Base-by-base conservation (phyloP, 306 rosid genomes). In the Cucurbita moschata region DNA sequence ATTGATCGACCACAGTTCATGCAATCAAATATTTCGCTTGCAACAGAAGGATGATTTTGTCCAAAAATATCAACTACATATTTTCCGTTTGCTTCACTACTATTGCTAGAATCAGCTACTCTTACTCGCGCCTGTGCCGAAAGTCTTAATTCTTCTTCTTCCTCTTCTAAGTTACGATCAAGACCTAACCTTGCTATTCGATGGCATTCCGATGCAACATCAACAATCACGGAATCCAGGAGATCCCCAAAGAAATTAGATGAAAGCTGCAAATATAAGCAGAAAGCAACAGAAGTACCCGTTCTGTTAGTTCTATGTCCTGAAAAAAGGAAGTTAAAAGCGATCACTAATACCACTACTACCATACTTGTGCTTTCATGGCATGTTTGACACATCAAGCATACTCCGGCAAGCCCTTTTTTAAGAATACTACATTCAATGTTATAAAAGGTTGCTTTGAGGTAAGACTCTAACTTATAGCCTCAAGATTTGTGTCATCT, bases 181-280 rank as follows among this genome's bases (percentile, higher is more conserved):
- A 95, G 99, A 8, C 96, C 96, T 61, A 95, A 78, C 83, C 83
- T 86, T 46, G 97, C 96, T 79, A 91, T 83, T 76, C 99, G 88
- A 61, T 95, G 99, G 77, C 88, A 95, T 77, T 95, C 99, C 14
- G 97, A 95, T 82, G 99, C 97, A 79, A 95, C 93, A 55, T 95
- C 99, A 82, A 80, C 91, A 64, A 91, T 89, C 73, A 89, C 81
- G 47, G 99, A 89, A 79, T 95, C 99, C 2, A 95, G 97, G 50
- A 95, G 92, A 85, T 85, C 96, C 78, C 69, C 80, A 73, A 95
- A 89, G 76, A 89, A 74, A 77, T 87, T 84, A 79, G 95, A 84
- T 43, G 92, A 72, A 68, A 91, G 80, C 99, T 95, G 91, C 85
- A 90, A 49, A 84, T 52, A 76, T 30, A 21, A 73, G 52, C 76